Percentiles rank a stretch among this genome's conserved stretches.
phyloP scores from a whole-genome alignment of 176 grass and related monocot species.

The Thinopyrum elongatum region DNA sequence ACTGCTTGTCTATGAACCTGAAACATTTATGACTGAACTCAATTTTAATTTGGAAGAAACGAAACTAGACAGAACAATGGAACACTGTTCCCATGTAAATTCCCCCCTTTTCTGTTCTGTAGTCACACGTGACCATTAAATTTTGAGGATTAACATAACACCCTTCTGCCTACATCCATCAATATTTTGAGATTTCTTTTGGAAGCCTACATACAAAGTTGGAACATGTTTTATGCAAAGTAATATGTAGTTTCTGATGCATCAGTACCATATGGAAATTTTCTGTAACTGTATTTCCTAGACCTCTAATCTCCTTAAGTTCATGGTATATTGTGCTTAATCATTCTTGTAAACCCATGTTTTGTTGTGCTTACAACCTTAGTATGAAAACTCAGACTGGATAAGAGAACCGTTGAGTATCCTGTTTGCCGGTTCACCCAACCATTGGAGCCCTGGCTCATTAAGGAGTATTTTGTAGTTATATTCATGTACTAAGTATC shows the following conservation, averaged over 20 bases:
- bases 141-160: not conserved
- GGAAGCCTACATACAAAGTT: not conserved
- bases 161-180: not conserved
- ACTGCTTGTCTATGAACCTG: not conserved
- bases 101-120: not conserved
- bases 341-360: not conserved
- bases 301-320: not conserved
- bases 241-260: constrained; percentile 4
- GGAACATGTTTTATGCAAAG: not conserved
- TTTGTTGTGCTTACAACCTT: not conserved
- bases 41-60: not conserved
- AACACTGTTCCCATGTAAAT: not conserved
- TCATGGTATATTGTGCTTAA: constrained; percentile 8
- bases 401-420: not conserved
- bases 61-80: not conserved
- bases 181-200: not conserved
- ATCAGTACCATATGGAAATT: not conserved
- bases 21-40: not conserved
- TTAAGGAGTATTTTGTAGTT: not conserved
- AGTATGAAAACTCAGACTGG: not conserved
- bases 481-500: not conserved
- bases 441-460: not conserved
- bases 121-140: not conserved
- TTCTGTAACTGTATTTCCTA: not conserved
- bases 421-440: not conserved